Evolutionary conservation across 257 asterid species (phyloP).

Genomic region (Jacaranda mimosifolia): DNA sequence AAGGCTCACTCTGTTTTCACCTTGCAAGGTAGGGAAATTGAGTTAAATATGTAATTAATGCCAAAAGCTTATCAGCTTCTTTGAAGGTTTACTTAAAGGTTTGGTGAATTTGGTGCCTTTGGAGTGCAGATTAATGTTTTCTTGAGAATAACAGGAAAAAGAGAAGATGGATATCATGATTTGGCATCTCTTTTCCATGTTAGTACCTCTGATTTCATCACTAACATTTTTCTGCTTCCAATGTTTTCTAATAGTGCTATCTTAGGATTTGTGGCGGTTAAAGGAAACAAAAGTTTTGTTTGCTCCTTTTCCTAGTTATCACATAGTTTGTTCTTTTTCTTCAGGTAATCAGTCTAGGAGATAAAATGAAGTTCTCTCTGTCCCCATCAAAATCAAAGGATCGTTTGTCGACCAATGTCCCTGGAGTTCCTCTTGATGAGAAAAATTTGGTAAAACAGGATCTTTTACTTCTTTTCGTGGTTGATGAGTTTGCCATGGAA

Average conservation of each 20-base stretch:
- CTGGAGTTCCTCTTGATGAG: conserved; percentile 89
- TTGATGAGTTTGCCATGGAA: neutral
- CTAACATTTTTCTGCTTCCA: neutral
- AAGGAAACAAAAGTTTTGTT: neutral
- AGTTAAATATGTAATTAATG: conserved; percentile 2
- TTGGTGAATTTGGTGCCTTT: conserved; percentile 24
- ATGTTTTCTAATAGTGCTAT: neutral
- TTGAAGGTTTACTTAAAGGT: neutral
- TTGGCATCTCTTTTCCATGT: conserved; percentile 94
- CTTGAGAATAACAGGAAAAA: conserved; percentile 76
- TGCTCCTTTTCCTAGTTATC: conserved; percentile 6
- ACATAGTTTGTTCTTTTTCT: conserved; percentile 31
- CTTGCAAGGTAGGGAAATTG: conserved; percentile 84
- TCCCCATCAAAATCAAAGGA: conserved; percentile 85
- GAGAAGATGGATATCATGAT: conserved; percentile 88
- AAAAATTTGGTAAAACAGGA: conserved; percentile 67
- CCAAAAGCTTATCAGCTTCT: conserved; percentile 1
- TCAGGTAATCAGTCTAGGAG: conserved; percentile 96
- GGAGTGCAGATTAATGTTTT: conserved; percentile 70
- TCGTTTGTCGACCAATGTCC: conserved; percentile 75
- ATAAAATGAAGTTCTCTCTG: conserved; percentile 80
- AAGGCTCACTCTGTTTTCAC: conserved; percentile 85
- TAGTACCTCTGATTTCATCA: conserved; percentile 38
- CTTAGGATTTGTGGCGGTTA: neutral
- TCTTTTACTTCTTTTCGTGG: conserved; percentile 13